Evolutionary conservation across 148 eudicot species (phyloP).

Genomic region (Rhododendron kiyosumense): DNA sequence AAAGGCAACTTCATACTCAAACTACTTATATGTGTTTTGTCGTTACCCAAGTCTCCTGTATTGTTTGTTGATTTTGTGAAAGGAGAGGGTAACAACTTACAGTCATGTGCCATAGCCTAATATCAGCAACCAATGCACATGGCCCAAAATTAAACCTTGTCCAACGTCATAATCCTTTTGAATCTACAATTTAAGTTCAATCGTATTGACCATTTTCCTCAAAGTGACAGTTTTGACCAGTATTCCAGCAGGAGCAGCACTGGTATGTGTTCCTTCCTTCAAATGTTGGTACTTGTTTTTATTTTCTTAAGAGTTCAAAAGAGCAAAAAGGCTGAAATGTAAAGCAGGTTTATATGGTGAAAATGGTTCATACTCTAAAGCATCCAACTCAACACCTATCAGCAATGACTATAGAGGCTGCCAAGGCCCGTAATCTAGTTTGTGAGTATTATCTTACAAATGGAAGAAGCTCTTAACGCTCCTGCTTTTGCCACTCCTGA

Average conservation of each 20-base stretch:
- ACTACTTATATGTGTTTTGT: neutral
- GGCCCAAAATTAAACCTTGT: neutral
- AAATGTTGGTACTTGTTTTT: too few species aligned
- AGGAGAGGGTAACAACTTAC: neutral
- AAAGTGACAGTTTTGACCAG: neutral
- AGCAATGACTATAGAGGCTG: neutral
- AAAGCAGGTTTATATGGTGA: neutral
- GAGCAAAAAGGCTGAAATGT: neutral
- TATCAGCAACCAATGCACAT: neutral
- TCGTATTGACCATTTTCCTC: neutral
- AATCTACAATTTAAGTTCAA: neutral
- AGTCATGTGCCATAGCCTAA: neutral
- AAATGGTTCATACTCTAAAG: neutral
- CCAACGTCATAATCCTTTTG: neutral
- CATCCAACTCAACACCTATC: neutral
- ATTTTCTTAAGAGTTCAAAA: neutral
- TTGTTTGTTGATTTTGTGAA: neutral
- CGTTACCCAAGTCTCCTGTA: neutral
- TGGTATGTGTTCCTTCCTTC: neutral
- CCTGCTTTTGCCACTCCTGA: neutral
- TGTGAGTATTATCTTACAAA: neutral
- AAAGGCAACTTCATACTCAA: neutral
- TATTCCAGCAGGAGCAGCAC: neutral
- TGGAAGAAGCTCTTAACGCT: neutral
- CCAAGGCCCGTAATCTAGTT: neutral